phyloP scores from a whole-genome alignment of 139 green algal genomes.

The Chlorella sp. region DNA sequence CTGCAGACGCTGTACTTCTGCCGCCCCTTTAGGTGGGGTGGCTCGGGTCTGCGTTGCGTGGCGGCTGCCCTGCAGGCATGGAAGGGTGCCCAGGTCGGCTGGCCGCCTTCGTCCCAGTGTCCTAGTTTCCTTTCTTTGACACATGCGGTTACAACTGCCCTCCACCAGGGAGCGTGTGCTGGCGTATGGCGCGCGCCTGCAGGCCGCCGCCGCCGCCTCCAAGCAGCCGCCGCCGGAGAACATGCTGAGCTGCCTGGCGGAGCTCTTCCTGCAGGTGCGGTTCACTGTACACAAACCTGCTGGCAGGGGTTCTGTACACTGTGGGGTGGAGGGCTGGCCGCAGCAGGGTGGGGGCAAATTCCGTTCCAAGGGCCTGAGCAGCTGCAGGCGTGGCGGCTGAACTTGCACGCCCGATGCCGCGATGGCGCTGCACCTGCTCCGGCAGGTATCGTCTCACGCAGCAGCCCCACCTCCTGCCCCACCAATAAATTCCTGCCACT shows the following conservation, averaged over 20 bases:
- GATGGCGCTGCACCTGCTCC: background rate
- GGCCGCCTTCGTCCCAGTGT: no score
- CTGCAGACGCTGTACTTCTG: constrained; percentile 96
- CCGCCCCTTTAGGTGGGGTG: constrained; percentile 64
- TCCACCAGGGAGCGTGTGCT: constrained; percentile 73
- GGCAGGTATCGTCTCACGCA: background rate
- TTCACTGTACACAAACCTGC: background rate
- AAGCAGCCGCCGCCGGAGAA: constrained; percentile 72
- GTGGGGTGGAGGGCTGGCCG: background rate
- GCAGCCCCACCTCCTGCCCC: background rate
- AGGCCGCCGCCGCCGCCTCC: background rate
- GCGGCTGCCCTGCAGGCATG: no score
- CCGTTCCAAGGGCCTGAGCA: no score
- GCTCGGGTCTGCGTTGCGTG: background rate
- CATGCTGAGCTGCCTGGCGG: constrained; percentile 89
- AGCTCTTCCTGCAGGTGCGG: constrained; percentile 87
- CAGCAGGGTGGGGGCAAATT: no score
- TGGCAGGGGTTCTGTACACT: constrained; percentile 1
- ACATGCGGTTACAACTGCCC: no score
- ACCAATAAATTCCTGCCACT: background rate
- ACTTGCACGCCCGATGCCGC: no score
- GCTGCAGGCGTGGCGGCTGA: no score
- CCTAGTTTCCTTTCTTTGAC: no score
- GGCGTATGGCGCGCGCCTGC: constrained; percentile 65
- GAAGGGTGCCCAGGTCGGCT: no score